Conservation (phyloP, 2,329 filamentous ascomycete species). For the Gremmenia infestans region DNA sequence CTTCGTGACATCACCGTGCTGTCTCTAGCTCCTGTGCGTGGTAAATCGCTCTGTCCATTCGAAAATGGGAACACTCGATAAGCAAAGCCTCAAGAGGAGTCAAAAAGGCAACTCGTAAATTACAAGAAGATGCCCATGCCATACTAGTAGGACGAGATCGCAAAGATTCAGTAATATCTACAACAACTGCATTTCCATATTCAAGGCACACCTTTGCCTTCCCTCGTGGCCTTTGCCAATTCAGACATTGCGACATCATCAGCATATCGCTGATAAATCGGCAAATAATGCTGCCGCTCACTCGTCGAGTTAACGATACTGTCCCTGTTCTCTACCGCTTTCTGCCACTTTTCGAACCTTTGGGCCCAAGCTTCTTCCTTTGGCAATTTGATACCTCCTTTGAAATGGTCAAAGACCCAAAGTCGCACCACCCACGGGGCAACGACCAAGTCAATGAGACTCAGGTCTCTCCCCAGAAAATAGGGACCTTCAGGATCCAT, state of each 20-base stretch:
- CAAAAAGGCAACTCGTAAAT: too few species aligned
- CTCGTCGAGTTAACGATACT: constrained; percentile 67
- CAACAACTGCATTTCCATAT: too few species aligned
- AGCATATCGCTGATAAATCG: constrained; percentile 64
- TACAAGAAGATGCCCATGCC: too few species aligned
- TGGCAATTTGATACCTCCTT: constrained; percentile 50
- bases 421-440: constrained; percentile 69
- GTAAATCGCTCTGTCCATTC: too few species aligned
- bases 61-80: too few species aligned
- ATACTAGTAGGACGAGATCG: too few species aligned
- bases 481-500: constrained; percentile 60
- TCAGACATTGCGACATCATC: constrained; percentile 59
- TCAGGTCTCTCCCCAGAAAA: constrained; percentile 60
- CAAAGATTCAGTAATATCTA: background rate
- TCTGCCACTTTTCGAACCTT: constrained; percentile 61
- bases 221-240: constrained; percentile 57
- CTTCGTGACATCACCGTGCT: too few species aligned
- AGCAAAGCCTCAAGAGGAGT: too few species aligned
- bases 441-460: constrained; percentile 64
- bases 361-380: constrained; percentile 49
- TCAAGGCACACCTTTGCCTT: constrained; percentile 58
- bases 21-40: too few species aligned
- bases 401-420: constrained; percentile 73
- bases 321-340: constrained; percentile 51
- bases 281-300: constrained; percentile 60